Base-by-base conservation (phyloP, 306 rosid species). In the Elaeagnus macrophylla region DNA sequence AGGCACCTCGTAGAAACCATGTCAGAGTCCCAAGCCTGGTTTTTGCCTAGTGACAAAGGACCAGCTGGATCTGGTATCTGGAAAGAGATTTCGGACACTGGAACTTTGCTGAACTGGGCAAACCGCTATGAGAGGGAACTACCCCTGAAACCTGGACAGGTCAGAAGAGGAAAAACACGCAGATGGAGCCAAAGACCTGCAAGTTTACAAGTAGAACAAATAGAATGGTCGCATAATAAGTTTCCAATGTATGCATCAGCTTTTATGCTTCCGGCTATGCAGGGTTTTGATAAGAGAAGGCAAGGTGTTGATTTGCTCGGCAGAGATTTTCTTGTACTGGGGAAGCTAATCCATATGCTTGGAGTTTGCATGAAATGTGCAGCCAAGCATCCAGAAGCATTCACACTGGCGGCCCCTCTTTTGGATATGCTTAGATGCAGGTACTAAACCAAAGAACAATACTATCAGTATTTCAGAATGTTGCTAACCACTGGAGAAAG, bases 181-280 rank as follows among this genome's bases (percentile, higher is more conserved):
- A 74, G 79, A 59, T 86, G 97, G 97, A 78, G 85, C 67, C 68
- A 79, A 47, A 72, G 64, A 72, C 54, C 91, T 14, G 69, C 63
- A 56, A 66, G 64, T 45, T 44, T 48, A 19, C 80, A 57, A 59
- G 72, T 80, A 52, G 75, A 68, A 67, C 72, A 64, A 69, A 72
- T 78, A 62, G 93, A 91, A 67, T 74, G 57, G 77, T 84, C 96
- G 55, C 79, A 72, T 44, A 91, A 91, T 63, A 91, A 84, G 83
- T 91, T 91, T 77, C 97, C 97, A 15, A 61, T 73, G 69, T 78
- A 91, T 69, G 97, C 95, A 17, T 95, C 97, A 42, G 89, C 93
- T n/a, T 86, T 86, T 67, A 86, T 91, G 93, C 96, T 91, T 54
- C 97, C 97, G 52, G 94, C 95, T 59, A 86, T 91, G 96, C 83